Base-by-base conservation (phyloP, 2,329 filamentous ascomycete species). In the Paecilomyces variotii region DNA sequence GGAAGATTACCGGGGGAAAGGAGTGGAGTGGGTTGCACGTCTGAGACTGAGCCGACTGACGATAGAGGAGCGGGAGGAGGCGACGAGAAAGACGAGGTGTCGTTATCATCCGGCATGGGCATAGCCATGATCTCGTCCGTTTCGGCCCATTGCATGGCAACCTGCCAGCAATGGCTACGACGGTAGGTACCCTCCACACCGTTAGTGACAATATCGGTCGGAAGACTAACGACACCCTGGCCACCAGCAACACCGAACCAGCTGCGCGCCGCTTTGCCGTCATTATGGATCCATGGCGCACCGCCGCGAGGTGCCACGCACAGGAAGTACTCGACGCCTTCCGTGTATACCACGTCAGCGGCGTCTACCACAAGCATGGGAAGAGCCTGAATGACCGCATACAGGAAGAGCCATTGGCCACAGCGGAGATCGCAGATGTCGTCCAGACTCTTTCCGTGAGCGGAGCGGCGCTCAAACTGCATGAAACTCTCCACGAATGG, bases 101-200 rank as follows among this genome's bases (percentile, higher is more conserved):
- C 68, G 24, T 72, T 70, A 54, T 73, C 74, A 14, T 68, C 66
- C 24, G 73, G 71, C 55, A 67, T 65, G 0, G 73, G 68, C 3
- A 70, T 69, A 2, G 64, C 70, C 51, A 74, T 60, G 14, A 74
- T 63, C 55, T 68, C 63, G 56, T 71, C 70, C 19, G 76, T 74
- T 35, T 77, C 75, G 7, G 78, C 78, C 87, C 87, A 89, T 63
- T 81, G 77, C 63, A 84, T 79, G 2, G 85, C 86, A 65, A 82
- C 79, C 59, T 80, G 74, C 87, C 87, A 90, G 72, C 86, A 89
- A 68, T 89, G 87, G 61, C 83, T 87, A 50, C 86, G 82, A 14
- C 83, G 80, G 70, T 88, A 89, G 51, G 87, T 82, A 52, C 84
- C 86, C 67, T 89, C 87, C 1, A 87, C 81, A 19, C 86, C 83